Percentiles rank a stretch among this genome's conserved stretches.
Evolutionary conservation across 495 filamentous ascomycete genomes (phyloP).

Genomic region (Oleoguttula mirabilis): DNA sequence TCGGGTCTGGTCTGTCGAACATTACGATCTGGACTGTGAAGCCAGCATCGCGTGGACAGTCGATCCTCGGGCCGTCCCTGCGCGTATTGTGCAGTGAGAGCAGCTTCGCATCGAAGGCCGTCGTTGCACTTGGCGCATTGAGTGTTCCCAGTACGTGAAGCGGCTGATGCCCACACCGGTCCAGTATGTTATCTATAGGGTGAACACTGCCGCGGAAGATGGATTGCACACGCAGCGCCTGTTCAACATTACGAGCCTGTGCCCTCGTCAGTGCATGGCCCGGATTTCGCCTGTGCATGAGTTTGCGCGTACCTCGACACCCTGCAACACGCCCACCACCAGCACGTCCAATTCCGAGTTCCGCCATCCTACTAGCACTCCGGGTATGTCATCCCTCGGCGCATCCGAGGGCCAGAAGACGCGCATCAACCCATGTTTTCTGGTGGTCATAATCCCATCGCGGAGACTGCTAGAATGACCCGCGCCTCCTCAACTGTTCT

Average conservation of each 20-base stretch:
- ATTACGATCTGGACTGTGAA: slow-evolving; percentile 74
- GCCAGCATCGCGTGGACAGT: slow-evolving; percentile 48
- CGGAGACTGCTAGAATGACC: slow-evolving; percentile 69
- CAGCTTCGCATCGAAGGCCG: slow-evolving; percentile 53
- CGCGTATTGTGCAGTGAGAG: slow-evolving; percentile 53
- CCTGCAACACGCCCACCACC: slow-evolving; percentile 76
- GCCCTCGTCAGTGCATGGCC: background rate
- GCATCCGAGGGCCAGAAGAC: slow-evolving; percentile 96
- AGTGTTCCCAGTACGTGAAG: slow-evolving; percentile 78
- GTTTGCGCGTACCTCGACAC: slow-evolving; percentile 58
- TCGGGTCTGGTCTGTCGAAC: slow-evolving; percentile 75
- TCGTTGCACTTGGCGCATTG: slow-evolving; percentile 45
- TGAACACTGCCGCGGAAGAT: slow-evolving; percentile 75
- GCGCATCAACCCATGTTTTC: slow-evolving; percentile 76
- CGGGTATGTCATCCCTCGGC: slow-evolving; percentile 50
- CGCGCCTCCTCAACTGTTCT: slow-evolving; percentile 85
- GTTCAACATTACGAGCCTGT: slow-evolving; percentile 65
- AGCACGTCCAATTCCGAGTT: slow-evolving; percentile 87
- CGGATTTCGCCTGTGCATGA: background rate
- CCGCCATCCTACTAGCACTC: slow-evolving; percentile 87
- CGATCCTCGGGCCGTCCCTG: slow-evolving; percentile 53
- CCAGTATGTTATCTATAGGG: slow-evolving; percentile 66
- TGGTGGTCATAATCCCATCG: slow-evolving; percentile 73
- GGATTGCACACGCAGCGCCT: slow-evolving; percentile 71
- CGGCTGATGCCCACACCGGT: slow-evolving; percentile 66